phyloP scores from a whole-genome alignment of 257 asterid genomes.

The Anisodus acutangulus region DNA sequence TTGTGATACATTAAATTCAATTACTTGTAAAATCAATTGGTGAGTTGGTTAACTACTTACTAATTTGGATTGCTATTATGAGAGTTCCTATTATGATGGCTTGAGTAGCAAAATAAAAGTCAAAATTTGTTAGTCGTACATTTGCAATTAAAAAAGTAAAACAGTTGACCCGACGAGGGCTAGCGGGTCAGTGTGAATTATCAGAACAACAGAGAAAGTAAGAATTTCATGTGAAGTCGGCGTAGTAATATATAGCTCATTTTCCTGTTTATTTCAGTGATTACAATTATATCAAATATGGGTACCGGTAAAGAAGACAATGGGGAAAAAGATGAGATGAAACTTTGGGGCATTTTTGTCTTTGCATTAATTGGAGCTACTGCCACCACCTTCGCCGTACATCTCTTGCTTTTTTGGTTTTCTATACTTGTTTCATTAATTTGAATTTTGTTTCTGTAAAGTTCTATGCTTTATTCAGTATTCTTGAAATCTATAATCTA shows the following conservation, averaged over 20 bases:
- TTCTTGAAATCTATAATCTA: no score
- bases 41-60: no score
- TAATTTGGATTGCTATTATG: no score
- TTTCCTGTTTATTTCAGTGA: not conserved
- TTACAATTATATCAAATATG: conserved; percentile 10
- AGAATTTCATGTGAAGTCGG: conserved; percentile 12
- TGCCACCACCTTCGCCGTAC: conserved; percentile 75
- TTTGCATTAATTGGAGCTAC: conserved; percentile 86
- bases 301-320: conserved; percentile 34
- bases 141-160: not conserved
- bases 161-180: not conserved
- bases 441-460: not conserved
- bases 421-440: not conserved
- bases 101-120: not conserved
- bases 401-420: not conserved
- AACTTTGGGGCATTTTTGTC: conserved; percentile 63
- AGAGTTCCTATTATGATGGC: not conserved
- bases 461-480: not conserved
- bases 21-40: no score
- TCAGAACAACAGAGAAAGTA: not conserved
- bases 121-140: not conserved
- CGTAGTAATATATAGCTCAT: not conserved
- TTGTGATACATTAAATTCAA: no score
- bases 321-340: conserved; percentile 52
- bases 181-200: conserved; percentile 18